Evolutionary conservation across 768 basidiomycete species (phyloP).

Genomic region (Leccinum broughii): DNA sequence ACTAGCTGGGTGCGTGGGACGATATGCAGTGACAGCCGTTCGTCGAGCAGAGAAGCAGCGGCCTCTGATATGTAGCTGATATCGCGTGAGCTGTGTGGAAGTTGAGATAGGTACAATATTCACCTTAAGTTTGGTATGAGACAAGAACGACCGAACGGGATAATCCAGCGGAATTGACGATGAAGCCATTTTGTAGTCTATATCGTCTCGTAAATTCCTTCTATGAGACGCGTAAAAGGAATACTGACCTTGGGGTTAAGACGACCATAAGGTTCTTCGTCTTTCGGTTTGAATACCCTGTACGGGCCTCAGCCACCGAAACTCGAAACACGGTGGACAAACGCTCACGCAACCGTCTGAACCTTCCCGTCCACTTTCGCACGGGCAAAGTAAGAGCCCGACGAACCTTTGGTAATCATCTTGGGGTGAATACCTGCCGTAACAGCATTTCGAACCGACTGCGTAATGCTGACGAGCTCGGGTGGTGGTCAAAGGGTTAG

Average conservation of each 20-base stretch:
- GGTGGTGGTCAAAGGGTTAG: constrained; percentile 7
- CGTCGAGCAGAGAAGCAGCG: constrained; percentile 82
- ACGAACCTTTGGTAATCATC: constrained; percentile 88
- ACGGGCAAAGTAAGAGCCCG: constrained; percentile 91
- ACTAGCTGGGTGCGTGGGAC: constrained; percentile 87
- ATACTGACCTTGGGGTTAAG: constrained; percentile 76
- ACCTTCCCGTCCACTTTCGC: constrained; percentile 74
- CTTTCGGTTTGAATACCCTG: constrained; percentile 91
- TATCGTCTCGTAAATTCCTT: constrained; percentile 1
- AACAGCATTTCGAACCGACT: constrained; percentile 70
- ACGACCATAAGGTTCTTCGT: constrained; percentile 86
- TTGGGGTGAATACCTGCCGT: constrained; percentile 81
- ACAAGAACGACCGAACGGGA: constrained; percentile 87
- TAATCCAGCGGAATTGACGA: constrained; percentile 84
- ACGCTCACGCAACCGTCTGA: constrained; percentile 76
- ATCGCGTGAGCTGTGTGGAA: neutral
- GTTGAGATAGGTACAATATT: constrained; percentile 2
- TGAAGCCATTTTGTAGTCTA: constrained; percentile 91
- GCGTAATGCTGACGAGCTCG: constrained; percentile 47
- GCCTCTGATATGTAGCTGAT: constrained; percentile 85
- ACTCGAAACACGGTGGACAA: neutral
- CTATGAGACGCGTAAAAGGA: neutral
- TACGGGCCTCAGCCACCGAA: constrained; percentile 2
- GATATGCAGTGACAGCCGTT: constrained; percentile 70
- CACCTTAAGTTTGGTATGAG: constrained; percentile 88